phyloP scores from a whole-genome alignment of 352 stramenopile genomes.

The Phytophthora meadii region DNA sequence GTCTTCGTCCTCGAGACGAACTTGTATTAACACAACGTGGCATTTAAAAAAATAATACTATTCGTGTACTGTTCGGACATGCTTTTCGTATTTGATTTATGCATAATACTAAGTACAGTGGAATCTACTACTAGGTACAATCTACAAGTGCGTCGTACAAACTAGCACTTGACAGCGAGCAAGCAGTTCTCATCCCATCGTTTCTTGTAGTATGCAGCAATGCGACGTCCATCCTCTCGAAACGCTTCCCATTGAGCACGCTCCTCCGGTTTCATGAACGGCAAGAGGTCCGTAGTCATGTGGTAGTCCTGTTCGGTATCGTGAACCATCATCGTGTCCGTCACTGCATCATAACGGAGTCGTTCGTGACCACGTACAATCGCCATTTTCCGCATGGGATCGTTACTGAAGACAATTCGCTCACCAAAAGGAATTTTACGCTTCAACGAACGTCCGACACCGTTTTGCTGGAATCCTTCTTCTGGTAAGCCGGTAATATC shows the following conservation, averaged over 20 bases:
- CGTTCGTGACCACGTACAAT: conserved; percentile 51
- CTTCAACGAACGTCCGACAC: conserved; percentile 67
- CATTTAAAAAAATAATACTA: too few species aligned
- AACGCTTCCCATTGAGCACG: conserved; percentile 37
- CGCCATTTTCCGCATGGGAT: conserved; percentile 59
- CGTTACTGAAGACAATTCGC: conserved; percentile 57
- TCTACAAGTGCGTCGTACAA: not conserved
- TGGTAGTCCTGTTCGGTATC: conserved; percentile 50
- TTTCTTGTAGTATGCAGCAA: conserved; percentile 56
- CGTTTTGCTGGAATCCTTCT: conserved; percentile 58
- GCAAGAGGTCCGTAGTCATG: conserved; percentile 46
- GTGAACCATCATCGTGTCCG: conserved; percentile 53
- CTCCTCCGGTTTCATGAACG: conserved; percentile 19
- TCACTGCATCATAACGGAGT: conserved; percentile 49
- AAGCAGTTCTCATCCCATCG: conserved; percentile 50
- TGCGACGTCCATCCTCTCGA: conserved; percentile 37
- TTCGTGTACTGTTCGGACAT: too few species aligned
- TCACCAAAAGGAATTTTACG: conserved; percentile 31
- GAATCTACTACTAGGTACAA: not conserved
- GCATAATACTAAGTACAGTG: not conserved
- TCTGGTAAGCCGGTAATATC: conserved; percentile 65
- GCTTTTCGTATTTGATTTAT: not conserved
- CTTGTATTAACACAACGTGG: too few species aligned
- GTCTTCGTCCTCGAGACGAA: too few species aligned
- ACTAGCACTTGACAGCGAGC: conserved; percentile 23